A percentile compares a stretch with the other conserved stretches of the same genome.
phyloP scores from a whole-genome alignment of 2,329 filamentous ascomycete genomes.

The Penicillium polonicum region DNA sequence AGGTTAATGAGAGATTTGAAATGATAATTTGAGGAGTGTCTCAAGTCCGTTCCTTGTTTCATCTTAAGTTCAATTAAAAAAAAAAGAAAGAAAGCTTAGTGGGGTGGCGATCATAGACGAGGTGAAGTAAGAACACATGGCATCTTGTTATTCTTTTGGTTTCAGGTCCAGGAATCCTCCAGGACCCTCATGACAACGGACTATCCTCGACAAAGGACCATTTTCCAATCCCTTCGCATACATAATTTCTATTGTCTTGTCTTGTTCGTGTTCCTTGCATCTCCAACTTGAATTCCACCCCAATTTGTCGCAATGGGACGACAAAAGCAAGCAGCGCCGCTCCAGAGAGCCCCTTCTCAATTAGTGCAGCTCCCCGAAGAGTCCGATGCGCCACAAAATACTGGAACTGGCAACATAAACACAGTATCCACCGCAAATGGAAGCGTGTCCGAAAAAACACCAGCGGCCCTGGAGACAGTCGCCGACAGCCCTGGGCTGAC shows the following conservation, averaged over 20 bases:
- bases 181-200: background rate
- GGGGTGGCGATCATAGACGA: conserved; percentile 25
- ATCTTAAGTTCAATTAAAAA: conserved; percentile 7
- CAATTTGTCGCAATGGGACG: conserved; percentile 59
- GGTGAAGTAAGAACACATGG: conserved; percentile 39
- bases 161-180: background rate
- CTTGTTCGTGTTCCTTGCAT: background rate
- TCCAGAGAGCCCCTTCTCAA: conserved; percentile 66
- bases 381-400: conserved; percentile 27
- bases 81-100: conserved; percentile 11
- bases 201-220: background rate
- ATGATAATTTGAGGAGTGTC: background rate
- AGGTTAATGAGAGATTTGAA: background rate
- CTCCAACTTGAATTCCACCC: background rate
- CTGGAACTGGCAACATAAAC: conserved; percentile 34
- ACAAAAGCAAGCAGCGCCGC: conserved; percentile 65
- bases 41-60: background rate
- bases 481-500: conserved; percentile 58
- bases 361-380: conserved; percentile 50
- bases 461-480: conserved; percentile 29
- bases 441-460: conserved; percentile 18
- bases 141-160: conserved; percentile 28
- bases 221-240: background rate
- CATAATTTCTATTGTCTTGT: background rate
- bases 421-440: conserved; percentile 17